These are phyloP conservation scores for Thalia dealbata DNA, from an alignment of 176 grass and related monocot species.

Conservation along the genomic window DNA sequence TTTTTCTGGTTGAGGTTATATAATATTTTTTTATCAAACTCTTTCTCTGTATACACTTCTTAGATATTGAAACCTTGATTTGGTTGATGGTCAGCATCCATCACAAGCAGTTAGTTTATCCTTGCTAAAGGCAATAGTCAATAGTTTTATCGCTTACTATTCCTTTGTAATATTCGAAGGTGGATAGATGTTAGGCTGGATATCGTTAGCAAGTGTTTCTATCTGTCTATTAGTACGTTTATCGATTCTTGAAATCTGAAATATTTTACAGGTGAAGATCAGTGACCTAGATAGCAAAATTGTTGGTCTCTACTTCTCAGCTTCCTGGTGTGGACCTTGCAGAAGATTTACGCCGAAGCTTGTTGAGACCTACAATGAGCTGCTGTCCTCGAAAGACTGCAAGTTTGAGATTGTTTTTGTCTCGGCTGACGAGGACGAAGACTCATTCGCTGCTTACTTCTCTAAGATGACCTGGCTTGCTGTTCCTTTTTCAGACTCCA, in stretches of 20 bases:
- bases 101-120: too few species aligned
- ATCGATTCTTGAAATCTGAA: background rate
- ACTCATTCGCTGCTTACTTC: slow-evolving; percentile 15
- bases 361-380: slow-evolving; percentile 50
- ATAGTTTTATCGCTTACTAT: too few species aligned
- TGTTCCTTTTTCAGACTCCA: slow-evolving; percentile 14
- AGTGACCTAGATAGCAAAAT: slow-evolving; percentile 31
- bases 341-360: slow-evolving; percentile 52
- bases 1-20: too few species aligned
- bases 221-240: too few species aligned
- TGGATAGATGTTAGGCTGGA: too few species aligned
- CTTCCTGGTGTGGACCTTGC: slow-evolving; percentile 68
- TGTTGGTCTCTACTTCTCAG: slow-evolving; percentile 72
- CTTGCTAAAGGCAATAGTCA: too few species aligned
- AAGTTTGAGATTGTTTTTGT: slow-evolving; percentile 25
- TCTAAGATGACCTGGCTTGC: slow-evolving; percentile 26
- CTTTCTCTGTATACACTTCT: too few species aligned
- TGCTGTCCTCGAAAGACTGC: slow-evolving; percentile 8
- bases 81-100: too few species aligned
- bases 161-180: too few species aligned
- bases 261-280: slow-evolving; percentile 25
- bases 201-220: too few species aligned
- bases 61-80: too few species aligned
- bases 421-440: slow-evolving; percentile 18
- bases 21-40: too few species aligned